Percentiles rank a stretch among this genome's conserved stretches.
These are phyloP conservation scores for Fusarium incarnatum DNA, from an alignment of 2,329 filamentous ascomycete genomes.

Conservation along the genomic window DNA sequence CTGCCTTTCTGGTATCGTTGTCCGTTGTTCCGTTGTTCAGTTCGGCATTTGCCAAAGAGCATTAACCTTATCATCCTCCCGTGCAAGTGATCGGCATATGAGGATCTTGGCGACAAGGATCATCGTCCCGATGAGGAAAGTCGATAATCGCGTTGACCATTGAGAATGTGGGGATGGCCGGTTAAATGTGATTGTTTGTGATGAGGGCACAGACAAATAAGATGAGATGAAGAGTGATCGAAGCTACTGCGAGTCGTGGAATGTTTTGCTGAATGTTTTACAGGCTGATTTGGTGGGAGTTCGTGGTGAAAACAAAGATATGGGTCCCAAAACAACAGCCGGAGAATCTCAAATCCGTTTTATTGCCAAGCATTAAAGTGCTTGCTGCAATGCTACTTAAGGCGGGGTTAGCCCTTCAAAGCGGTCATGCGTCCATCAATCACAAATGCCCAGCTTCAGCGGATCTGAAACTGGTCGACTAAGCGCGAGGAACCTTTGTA, in stretches of 20 bases:
- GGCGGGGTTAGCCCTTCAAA: slow-evolving; percentile 19
- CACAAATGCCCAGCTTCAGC: slow-evolving; percentile 10
- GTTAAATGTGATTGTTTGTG: background rate
- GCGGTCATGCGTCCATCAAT: slow-evolving; percentile 25
- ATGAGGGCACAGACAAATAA: background rate
- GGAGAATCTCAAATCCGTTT: slow-evolving; percentile 8
- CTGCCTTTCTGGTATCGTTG: slow-evolving; percentile 23
- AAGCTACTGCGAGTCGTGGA: background rate
- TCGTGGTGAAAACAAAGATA: background rate
- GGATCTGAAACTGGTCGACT: slow-evolving; percentile 20
- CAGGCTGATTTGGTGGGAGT: background rate
- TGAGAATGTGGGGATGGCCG: slow-evolving; percentile 10
- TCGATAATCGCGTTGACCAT: slow-evolving; percentile 23
- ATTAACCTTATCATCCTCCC: slow-evolving; percentile 29
- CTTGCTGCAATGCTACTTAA: slow-evolving; percentile 6
- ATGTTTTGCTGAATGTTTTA: background rate
- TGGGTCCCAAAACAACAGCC: background rate
- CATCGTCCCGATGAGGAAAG: slow-evolving; percentile 24
- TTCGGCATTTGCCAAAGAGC: slow-evolving; percentile 20
- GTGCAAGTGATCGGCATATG: slow-evolving; percentile 27
- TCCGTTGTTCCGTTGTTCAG: slow-evolving; percentile 26
- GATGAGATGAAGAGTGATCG: background rate
- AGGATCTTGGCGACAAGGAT: slow-evolving; percentile 21
- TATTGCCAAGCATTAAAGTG: slow-evolving; percentile 22
- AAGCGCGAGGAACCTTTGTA: slow-evolving; percentile 21